Base-by-base conservation (phyloP, 345 rosid species). In the Lepidium aucheri region DNA sequence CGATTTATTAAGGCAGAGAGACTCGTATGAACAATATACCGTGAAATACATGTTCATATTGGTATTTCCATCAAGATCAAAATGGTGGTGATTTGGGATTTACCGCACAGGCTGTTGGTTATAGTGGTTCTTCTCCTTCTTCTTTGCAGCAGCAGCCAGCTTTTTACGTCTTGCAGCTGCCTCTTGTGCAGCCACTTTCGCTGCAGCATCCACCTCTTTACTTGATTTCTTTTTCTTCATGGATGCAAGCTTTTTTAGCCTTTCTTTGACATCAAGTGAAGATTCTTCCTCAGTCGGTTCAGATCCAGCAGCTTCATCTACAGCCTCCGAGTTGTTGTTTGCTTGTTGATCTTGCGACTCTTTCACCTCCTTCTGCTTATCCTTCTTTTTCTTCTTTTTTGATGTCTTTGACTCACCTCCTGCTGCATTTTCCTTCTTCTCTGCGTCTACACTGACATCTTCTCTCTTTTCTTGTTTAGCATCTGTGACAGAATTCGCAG, bases 111-210 rank as follows among this genome's bases (percentile, higher is more conserved):
- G 85, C 77, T 86, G 96, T 76, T 85, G 92, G 74, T 85, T 88
- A 75, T 86, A 86, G 74, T 86, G 88, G 54, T 75, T 85, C 87
- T 86, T 89, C 83, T 86, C 98, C 73, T 86, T 88, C 71, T 91
- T 91, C 91, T 91, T 86, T 14, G 95, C 87, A 24, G 92, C 90
- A 2, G 86, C 90, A 2, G 86, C 87, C 60, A 88, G 83, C 83
- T 63, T 86, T 14, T 88, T 93, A 56, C 69, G 81, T 72, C 85
- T 82, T 5, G 83, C 85, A 75, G 96, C 89, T 40, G 89, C 95
- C 78, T 91, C 96, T 45, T 59, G 65, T 4, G 96, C 91, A 30
- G 84, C 96, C 30, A 85, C 86, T 59, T 78, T 77, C 1, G 98
- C 87, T 22, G 85, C 89, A 28, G 82, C 78, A 71, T 83, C 96